Evolutionary conservation across 2,329 filamentous ascomycete species (phyloP).

Genomic region (Penicillium italicum): DNA sequence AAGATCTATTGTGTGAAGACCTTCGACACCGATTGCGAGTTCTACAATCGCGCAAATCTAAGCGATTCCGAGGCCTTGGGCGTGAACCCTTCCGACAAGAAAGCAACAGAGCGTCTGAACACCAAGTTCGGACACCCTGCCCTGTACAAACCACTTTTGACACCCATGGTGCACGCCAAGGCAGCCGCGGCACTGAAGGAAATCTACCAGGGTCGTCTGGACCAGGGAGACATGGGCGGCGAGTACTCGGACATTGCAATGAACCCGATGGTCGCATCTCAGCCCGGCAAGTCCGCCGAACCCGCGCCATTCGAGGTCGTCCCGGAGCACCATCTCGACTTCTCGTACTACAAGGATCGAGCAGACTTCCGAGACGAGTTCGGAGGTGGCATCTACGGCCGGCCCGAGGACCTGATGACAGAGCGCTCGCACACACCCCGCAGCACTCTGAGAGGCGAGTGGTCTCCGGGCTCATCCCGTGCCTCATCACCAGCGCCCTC

Average conservation of each 20-base stretch:
- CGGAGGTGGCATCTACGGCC: constrained; percentile 63
- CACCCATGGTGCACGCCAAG: constrained; percentile 91
- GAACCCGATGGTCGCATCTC: constrained; percentile 66
- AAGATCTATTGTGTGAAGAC: constrained; percentile 74
- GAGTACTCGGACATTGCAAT: constrained; percentile 73
- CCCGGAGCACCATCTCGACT: constrained; percentile 79
- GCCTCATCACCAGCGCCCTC: constrained; percentile 42
- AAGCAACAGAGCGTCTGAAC: constrained; percentile 62
- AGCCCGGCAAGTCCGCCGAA: constrained; percentile 53
- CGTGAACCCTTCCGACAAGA: constrained; percentile 37
- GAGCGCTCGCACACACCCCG: constrained; percentile 45
- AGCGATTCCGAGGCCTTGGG: constrained; percentile 48
- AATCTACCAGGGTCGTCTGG: constrained; percentile 77
- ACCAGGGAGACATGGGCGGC: constrained; percentile 42
- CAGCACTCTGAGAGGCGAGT: constrained; percentile 34
- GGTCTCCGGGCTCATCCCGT: constrained; percentile 40
- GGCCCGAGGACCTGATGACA: constrained; percentile 45
- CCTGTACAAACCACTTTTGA: constrained; percentile 82
- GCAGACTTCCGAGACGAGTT: constrained; percentile 84
- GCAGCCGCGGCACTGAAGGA: constrained; percentile 82
- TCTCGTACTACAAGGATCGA: constrained; percentile 85
- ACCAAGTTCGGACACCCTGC: constrained; percentile 84
- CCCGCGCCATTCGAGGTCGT: constrained; percentile 85
- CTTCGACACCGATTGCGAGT: constrained; percentile 78
- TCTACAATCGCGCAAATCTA: constrained; percentile 66